Conservation (phyloP, 257 asterid species). For the Solanum dulcamara region DNA sequence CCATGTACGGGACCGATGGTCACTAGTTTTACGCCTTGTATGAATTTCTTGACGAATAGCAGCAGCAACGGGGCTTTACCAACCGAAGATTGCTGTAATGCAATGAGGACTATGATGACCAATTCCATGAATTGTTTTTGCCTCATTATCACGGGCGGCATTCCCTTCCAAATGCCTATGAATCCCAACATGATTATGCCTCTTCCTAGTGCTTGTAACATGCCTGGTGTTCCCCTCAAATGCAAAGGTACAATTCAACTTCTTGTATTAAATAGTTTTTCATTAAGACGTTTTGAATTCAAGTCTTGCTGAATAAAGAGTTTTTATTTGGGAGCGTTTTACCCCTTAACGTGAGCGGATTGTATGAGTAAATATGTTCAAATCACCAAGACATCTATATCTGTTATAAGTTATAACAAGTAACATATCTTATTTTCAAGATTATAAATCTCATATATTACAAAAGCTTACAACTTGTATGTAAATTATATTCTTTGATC, state of each 20-base stretch:
- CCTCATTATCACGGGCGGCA: constrained; percentile 21
- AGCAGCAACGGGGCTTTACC: constrained; percentile 42
- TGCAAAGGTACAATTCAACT: constrained; percentile 42
- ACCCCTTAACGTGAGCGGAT: too few relatives aligned
- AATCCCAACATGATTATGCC: constrained; percentile 41
- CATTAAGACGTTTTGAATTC: background rate
- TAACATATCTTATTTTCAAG: background rate
- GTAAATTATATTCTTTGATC: background rate
- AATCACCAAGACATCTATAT: too few relatives aligned
- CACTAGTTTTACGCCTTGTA: constrained; percentile 51
- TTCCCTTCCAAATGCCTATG: constrained; percentile 33
- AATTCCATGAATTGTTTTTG: constrained; percentile 18
- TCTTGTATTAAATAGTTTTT: background rate
- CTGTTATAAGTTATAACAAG: too few relatives aligned
- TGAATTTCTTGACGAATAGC: constrained; percentile 34
- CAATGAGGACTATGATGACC: constrained; percentile 5
- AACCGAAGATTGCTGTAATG: constrained; percentile 44
- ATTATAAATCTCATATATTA: background rate
- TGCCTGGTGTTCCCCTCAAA: constrained; percentile 51
- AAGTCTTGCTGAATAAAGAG: background rate
- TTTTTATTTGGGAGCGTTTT: too few relatives aligned
- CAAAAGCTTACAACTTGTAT: too few relatives aligned
- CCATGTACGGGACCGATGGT: constrained; percentile 59
- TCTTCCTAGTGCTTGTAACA: constrained; percentile 58
- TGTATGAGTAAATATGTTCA: too few relatives aligned